Conservation (phyloP, 768 basidiomycete genomes). For the Suillus hirtellus region DNA sequence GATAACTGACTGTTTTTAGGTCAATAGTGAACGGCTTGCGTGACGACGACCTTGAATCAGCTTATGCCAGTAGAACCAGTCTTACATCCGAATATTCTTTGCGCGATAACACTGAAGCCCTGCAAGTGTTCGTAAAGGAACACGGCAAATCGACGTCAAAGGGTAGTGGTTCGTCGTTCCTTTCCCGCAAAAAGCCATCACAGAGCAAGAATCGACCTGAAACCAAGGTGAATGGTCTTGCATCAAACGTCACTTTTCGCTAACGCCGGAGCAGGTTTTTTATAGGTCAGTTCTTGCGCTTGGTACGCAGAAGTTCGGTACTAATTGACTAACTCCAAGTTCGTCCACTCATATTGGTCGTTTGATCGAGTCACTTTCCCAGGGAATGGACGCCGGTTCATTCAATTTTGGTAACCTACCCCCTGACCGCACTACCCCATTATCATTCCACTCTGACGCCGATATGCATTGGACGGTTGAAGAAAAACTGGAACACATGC, state of each 20-base stretch:
- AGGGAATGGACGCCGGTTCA: constrained; percentile 78
- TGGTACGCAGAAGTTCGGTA: constrained; percentile 30
- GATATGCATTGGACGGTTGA: constrained; percentile 72
- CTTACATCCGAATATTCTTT: constrained; percentile 74
- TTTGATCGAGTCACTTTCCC: constrained; percentile 80
- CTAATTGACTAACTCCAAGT: constrained; percentile 63
- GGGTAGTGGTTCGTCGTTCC: constrained; percentile 57
- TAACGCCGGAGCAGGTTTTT: constrained; percentile 27
- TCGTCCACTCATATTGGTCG: constrained; percentile 78
- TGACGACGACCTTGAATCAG: constrained; percentile 70
- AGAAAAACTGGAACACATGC: constrained; percentile 74
- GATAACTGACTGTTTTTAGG: constrained; percentile 36
- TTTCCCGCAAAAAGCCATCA: constrained; percentile 58
- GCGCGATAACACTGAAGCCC: constrained; percentile 46
- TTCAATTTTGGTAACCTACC: constrained; percentile 66
- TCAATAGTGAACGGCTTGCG: constrained; percentile 83
- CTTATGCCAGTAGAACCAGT: constrained; percentile 66
- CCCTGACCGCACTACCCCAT: constrained; percentile 58
- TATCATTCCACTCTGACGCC: constrained; percentile 60
- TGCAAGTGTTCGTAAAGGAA: constrained; percentile 78
- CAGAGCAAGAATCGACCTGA: constrained; percentile 69
- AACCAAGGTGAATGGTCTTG: constrained; percentile 63
- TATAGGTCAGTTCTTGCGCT: constrained; percentile 15
- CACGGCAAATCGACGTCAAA: constrained; percentile 68
- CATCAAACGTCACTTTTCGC: constrained; percentile 7